A percentile compares a stretch with the other conserved stretches of the same genome.
phyloP scores from a whole-genome alignment of 805 yeast genomes.

The Candida cerambycidarum region DNA sequence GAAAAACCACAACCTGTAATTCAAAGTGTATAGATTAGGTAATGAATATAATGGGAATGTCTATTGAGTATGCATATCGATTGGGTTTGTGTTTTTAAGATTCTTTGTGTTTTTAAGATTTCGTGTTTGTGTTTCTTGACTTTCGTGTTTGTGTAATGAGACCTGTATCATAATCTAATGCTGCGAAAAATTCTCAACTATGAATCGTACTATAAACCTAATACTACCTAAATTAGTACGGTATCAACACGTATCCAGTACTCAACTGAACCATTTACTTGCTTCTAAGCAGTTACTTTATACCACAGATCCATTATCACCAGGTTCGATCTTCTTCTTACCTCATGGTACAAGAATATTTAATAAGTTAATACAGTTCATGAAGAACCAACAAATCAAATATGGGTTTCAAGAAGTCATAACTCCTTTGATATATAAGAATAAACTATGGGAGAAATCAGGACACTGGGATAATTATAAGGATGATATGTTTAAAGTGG shows the following conservation, averaged over 20 bases:
- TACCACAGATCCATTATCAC: constrained; percentile 76
- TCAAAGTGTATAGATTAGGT: not conserved
- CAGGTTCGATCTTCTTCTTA: constrained; percentile 88
- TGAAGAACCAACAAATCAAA: constrained; percentile 77
- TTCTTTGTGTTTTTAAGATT: no score
- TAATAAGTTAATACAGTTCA: constrained; percentile 73
- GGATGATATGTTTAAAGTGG: constrained; percentile 91
- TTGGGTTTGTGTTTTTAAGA: no score
- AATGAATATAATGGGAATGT: no score
- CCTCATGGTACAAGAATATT: constrained; percentile 91
- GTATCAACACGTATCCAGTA: constrained; percentile 13
- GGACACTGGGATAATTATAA: constrained; percentile 97
- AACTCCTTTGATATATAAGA: constrained; percentile 85
- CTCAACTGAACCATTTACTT: constrained; percentile 42
- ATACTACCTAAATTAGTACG: constrained; percentile 3
- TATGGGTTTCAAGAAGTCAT: constrained; percentile 91
- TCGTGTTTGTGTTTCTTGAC: no score
- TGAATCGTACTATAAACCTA: not conserved
- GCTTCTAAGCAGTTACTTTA: constrained; percentile 73
- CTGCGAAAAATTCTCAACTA: constrained; percentile 6
- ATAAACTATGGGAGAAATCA: constrained; percentile 80
- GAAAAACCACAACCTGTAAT: not conserved
- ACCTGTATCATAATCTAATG: no score
- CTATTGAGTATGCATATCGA: no score
- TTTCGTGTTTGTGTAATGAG: no score